These are phyloP conservation scores for Colletotrichum navitas DNA, from an alignment of 2,329 filamentous ascomycete species.

Conservation along the genomic window DNA sequence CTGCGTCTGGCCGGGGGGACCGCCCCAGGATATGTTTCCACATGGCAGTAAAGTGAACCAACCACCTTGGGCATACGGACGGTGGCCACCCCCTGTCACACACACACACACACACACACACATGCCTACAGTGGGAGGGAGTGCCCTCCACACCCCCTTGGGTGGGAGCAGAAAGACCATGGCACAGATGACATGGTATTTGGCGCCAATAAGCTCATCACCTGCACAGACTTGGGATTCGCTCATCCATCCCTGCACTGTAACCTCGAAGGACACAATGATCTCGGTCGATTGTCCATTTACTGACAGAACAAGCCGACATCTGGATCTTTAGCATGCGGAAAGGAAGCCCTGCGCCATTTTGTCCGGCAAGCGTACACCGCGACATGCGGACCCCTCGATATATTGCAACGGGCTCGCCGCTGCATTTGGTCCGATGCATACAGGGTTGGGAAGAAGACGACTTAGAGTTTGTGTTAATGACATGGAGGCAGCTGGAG, in stretches of 20 bases:
- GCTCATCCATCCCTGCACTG: background rate
- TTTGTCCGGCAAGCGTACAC: background rate
- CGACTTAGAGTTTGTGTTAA: slow-evolving; percentile 4
- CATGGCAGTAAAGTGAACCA: background rate
- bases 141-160: background rate
- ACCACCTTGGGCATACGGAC: slow-evolving; percentile 16
- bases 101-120: no score
- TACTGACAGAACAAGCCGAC: background rate
- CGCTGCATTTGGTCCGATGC: background rate
- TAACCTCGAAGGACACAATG: background rate
- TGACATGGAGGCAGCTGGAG: background rate
- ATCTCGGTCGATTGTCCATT: slow-evolving; percentile 17
- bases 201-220: background rate
- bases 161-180: background rate
- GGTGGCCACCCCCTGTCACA: background rate
- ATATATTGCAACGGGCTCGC: background rate
- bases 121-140: background rate
- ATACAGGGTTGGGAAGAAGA: background rate
- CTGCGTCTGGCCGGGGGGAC: slow-evolving; percentile 1
- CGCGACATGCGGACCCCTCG: background rate
- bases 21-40: slow-evolving; percentile 9
- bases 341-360: background rate
- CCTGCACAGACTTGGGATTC: background rate
- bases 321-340: background rate
- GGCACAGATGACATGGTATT: slow-evolving; percentile 10